Evolutionary conservation across 495 filamentous ascomycete genomes (phyloP).

Genomic region (Podospora comata): DNA sequence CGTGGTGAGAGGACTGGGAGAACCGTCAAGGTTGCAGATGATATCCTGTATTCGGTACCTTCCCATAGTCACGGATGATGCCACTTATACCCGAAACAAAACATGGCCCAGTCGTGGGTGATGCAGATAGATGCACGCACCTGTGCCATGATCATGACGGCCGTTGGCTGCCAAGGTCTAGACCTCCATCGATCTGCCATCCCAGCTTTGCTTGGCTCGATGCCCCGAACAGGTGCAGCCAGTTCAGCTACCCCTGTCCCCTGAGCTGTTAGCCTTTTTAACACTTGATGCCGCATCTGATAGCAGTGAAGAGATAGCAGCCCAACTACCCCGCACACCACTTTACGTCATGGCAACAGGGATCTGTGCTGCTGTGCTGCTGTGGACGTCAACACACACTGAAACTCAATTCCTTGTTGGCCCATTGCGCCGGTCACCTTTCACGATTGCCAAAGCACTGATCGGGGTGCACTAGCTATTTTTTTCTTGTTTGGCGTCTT

Average conservation of each 20-base stretch:
- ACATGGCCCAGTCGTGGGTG: not conserved
- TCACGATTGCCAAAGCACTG: not conserved
- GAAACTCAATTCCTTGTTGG: slow-evolving; percentile 22
- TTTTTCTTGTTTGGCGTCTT: not conserved
- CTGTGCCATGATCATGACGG: not conserved
- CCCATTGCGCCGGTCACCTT: slow-evolving; percentile 2
- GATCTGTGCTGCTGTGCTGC: not conserved
- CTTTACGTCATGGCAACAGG: not conserved
- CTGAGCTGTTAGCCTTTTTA: not conserved
- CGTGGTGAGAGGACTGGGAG: too few species aligned
- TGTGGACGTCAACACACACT: slow-evolving; percentile 6
- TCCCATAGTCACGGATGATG: not conserved
- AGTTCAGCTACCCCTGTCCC: not conserved
- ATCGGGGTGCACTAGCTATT: slow-evolving; percentile 3
- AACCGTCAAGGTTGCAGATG: too few species aligned
- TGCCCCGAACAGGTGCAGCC: not conserved
- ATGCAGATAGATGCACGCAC: not conserved
- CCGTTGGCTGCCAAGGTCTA: slow-evolving; percentile 1
- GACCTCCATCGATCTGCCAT: slow-evolving; percentile 5
- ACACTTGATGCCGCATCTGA: not conserved
- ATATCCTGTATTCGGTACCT: too few species aligned
- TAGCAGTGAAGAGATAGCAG: not conserved
- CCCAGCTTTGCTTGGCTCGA: not conserved
- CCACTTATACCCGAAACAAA: not conserved
- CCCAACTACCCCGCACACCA: not conserved